phyloP scores from a whole-genome alignment of 2,329 filamentous ascomycete genomes.

The Trichoderma asperellum region DNA sequence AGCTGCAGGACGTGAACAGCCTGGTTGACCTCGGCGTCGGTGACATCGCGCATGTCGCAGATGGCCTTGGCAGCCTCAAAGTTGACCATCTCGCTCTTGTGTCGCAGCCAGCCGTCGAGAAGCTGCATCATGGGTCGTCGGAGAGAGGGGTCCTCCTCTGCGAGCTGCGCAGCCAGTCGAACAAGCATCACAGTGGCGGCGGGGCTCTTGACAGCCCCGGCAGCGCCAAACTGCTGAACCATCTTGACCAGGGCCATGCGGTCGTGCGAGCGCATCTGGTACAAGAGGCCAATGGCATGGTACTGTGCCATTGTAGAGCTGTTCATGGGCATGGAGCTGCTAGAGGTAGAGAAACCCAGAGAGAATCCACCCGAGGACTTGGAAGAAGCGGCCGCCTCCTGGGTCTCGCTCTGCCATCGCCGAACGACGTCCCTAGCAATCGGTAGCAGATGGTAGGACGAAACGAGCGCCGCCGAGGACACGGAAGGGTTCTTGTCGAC shows the following conservation, averaged over 20 bases:
- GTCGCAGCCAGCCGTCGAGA: conserved; percentile 92
- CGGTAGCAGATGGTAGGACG: conserved; percentile 95
- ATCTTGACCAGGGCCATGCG: conserved; percentile 99
- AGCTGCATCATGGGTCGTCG: conserved; percentile 97
- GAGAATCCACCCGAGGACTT: conserved; percentile 91
- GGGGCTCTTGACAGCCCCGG: conserved; percentile 92
- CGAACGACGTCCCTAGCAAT: conserved; percentile 94
- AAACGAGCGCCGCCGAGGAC: conserved; percentile 92
- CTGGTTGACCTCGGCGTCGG: conserved; percentile 86
- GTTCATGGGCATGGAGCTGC: conserved; percentile 75
- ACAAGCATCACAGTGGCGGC: conserved; percentile 92
- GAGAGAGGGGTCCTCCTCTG: conserved; percentile 87
- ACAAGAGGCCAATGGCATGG: conserved; percentile 94
- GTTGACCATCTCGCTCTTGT: conserved; percentile 99
- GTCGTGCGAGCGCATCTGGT: conserved; percentile 97
- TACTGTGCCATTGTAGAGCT: conserved; percentile 98
- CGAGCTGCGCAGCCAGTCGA: conserved; percentile 87
- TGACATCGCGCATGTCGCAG: conserved; percentile 90
- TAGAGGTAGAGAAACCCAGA: conserved; percentile 85
- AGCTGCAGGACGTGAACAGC: conserved; percentile 94
- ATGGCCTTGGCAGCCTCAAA: conserved; percentile 99
- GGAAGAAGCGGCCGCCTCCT: conserved; percentile 87
- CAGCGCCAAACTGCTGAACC: conserved; percentile 97
- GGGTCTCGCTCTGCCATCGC: conserved; percentile 98
- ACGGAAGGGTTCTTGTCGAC: conserved; percentile 99